Conservation (phyloP, 78 protist genomes). For the Dictyostelium firmibasis region DNA sequence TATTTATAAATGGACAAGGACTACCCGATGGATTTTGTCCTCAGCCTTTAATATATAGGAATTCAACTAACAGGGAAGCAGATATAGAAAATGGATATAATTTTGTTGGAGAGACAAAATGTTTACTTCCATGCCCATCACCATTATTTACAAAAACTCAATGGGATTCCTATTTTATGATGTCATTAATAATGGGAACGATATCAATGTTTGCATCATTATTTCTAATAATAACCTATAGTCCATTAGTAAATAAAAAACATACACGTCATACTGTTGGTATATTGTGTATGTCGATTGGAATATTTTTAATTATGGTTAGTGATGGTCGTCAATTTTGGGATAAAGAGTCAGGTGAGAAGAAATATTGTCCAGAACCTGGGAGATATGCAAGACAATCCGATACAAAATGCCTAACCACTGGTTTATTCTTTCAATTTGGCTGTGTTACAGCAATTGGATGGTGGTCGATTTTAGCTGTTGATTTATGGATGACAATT, state of each 20-base stretch:
- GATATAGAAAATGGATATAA: slow-evolving; percentile 31
- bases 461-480: not conserved
- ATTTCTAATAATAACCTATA: slow-evolving; percentile 6
- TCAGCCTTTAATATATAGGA: slow-evolving; percentile 10
- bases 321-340: not conserved
- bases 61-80: slow-evolving; percentile 9
- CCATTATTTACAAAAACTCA: not conserved
- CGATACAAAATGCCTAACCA: slow-evolving; percentile 5
- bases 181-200: not conserved
- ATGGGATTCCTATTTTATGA: not conserved
- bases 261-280: not conserved
- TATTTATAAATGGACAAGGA: not conserved
- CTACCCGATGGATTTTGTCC: slow-evolving; percentile 34
- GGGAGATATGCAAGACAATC: slow-evolving; percentile 25
- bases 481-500: slow-evolving; percentile 34
- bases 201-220: not conserved
- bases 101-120: not conserved
- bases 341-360: not conserved
- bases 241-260: not conserved
- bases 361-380: not conserved
- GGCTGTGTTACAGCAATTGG: not conserved
- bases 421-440: slow-evolving; percentile 29
- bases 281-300: not conserved
- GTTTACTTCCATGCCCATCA: slow-evolving; percentile 8
- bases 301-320: not conserved